Percentiles rank a stretch among this genome's conserved stretches.
Evolutionary conservation across 2,329 filamentous ascomycete species (phyloP).

Genomic region (Penicillium sp.): DNA sequence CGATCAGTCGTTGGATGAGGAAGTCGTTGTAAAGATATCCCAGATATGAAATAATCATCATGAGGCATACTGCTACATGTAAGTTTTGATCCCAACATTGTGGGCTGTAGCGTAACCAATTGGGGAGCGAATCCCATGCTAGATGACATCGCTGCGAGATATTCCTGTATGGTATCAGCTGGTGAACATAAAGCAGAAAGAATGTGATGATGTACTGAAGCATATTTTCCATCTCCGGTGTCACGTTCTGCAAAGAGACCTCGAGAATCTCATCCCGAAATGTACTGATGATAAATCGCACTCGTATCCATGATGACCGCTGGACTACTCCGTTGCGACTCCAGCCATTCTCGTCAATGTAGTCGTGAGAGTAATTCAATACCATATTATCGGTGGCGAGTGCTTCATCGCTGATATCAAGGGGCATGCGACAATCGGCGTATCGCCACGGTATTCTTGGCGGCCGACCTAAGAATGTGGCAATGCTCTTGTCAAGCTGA

Average conservation of each 20-base stretch:
- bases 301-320: constrained; percentile 26
- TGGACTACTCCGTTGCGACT: constrained; percentile 17
- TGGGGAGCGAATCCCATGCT: constrained; percentile 25
- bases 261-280: constrained; percentile 32
- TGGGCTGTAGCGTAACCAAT: constrained; percentile 23
- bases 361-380: constrained; percentile 6
- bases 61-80: constrained; percentile 31
- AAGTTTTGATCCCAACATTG: constrained; percentile 20
- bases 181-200: not conserved
- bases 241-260: constrained; percentile 21
- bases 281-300: constrained; percentile 26
- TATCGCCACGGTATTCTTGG: constrained; percentile 28
- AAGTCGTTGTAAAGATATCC: constrained; percentile 32
- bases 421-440: constrained; percentile 24
- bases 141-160: constrained; percentile 25
- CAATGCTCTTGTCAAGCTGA: constrained; percentile 31
- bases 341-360: constrained; percentile 25
- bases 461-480: constrained; percentile 31
- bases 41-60: constrained; percentile 31
- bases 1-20: constrained; percentile 29
- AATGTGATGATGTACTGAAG: constrained; percentile 9
- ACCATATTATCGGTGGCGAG: constrained; percentile 11
- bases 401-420: constrained; percentile 27
- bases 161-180: constrained; percentile 11
- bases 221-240: constrained; percentile 13